Base-by-base conservation (phyloP, 2,329 filamentous ascomycete genomes). In the Fusarium torulosum region DNA sequence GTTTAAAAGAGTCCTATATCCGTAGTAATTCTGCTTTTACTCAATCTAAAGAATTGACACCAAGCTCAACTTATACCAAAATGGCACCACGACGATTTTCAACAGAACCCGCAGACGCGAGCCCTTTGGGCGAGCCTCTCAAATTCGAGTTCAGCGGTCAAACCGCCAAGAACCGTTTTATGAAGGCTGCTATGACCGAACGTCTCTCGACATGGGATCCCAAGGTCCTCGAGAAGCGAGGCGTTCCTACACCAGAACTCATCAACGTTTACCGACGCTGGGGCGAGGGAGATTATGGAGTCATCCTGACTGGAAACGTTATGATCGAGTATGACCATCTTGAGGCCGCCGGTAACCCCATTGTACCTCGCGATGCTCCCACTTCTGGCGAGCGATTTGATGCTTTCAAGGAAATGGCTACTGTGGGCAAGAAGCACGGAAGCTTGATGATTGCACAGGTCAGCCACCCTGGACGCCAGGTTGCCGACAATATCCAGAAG, bases 181-280 rank as follows among this genome's bases (percentile, higher is more conserved):
- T 91, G 66, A 91, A 91, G 76, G 87, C 81, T 7, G 85, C 90
- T 41, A 91, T 91, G 89, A 86, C 86, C 3, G 90, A 92, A 74
- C 80, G 84, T 9, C 78, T 91, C 15, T 86, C 87, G 0, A 87
- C 84, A 7, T 91, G 87, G 86, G 81, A 86, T 59, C 79, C 84
- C 8, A 82, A 82, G 23, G 80, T 86, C 56, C 69, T 85, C 10
- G 76, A 82, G 21, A 80, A 80, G 5, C 83, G 89, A 41, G 81
- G 80, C 1, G 69, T 82, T 21, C 80, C 80, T 2, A 76, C 77
- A 5, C 66, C 75, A 29, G 75, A 80, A 43, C 70, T 78, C 20
- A 73, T 87, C 70, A 85, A 88, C 31, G 78, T 88, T 40, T 91
- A 91, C 76, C 79, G 82, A 47, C 52, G 74, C 19, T 91, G 88